phyloP scores from a whole-genome alignment of 2,329 filamentous ascomycete genomes.

The Ophiostoma ips region DNA sequence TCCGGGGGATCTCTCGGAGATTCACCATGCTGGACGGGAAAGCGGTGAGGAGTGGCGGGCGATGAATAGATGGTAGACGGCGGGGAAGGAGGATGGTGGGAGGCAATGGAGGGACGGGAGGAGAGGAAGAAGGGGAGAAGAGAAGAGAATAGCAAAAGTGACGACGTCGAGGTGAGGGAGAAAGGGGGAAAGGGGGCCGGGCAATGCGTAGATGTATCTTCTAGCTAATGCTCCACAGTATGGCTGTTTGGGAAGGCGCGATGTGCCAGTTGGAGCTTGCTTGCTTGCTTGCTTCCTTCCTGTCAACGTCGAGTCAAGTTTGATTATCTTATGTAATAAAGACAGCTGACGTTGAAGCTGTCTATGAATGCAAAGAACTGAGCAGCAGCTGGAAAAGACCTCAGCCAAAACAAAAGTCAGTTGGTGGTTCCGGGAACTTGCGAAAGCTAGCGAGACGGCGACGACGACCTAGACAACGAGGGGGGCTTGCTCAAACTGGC shows the following conservation, averaged over 20 bases:
- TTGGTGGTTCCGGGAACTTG: neutral
- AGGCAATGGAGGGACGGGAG: neutral
- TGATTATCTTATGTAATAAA: neutral
- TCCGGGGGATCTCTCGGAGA: slow-evolving; percentile 90
- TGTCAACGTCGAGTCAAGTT: neutral
- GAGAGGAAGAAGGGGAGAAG: neutral
- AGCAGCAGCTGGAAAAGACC: neutral
- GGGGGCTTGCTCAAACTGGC: neutral
- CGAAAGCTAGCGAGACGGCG: neutral
- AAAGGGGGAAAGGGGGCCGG: neutral
- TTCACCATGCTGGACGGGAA: slow-evolving; percentile 59
- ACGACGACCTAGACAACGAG: neutral
- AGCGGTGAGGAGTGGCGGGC: neutral
- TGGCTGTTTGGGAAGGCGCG: neutral
- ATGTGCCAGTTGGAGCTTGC: neutral
- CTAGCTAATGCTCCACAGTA: neutral
- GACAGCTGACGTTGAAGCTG: neutral
- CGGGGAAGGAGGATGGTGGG: neutral
- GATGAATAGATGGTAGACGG: neutral
- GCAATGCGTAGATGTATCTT: slow-evolving; percentile 1
- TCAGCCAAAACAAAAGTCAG: too few relatives aligned
- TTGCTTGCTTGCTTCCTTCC: neutral
- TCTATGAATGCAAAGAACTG: neutral
- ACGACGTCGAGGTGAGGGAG: neutral
- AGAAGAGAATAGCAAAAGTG: neutral